Base-by-base conservation (phyloP, 2,329 filamentous ascomycete genomes). In the Aspergillus aculeatinus region DNA sequence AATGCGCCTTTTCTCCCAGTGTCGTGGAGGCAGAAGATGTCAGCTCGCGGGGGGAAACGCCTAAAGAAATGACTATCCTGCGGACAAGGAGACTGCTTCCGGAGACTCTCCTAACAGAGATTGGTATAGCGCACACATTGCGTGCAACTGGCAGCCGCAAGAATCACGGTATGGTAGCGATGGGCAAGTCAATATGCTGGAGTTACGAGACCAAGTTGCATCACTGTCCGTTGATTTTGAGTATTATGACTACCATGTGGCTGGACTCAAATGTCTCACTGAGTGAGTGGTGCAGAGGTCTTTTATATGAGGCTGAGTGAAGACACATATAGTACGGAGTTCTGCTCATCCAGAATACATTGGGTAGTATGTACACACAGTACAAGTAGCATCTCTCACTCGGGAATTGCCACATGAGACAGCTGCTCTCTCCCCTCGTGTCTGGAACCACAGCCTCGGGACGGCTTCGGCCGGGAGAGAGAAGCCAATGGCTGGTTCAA, bases 391-490 rank as follows among this genome's bases (percentile, higher is more conserved):
- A 12, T 35, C 33, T 42, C 33, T 44, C 29, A 47, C 51, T 48
- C 33, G 12, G 10, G 14, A 35, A 35, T 9, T 19, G 14, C 39
- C 39, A 44, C 14, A 33, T 55, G 39, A 44, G 39, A 29, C 27
- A 27, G 23, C n/a, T 44, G 39, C 35, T 23, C 19, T 47, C 16
- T 47, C 16, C 35, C 35, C 51, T 54, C 51, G 51, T 54, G 44
- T 54, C 25, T 27, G n/a, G 51, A 54, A 54, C 51, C 51, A 54
- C 23, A 29, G 19, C 25, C 52, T 39, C 52, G 23, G 39, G 52
- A 47, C 51, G 51, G 51, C 19, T 54, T 54, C 51, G 51, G 51
- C 33, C 44, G 35, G 44, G 33, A 42, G 35, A 31, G 39, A 29
- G 12, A 25, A 48, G 11, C 29, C 25, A 31, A 31, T 29, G 29